phyloP scores from a whole-genome alignment of 2,329 filamentous ascomycete species.

The Arthrobotrys entomopaga region DNA sequence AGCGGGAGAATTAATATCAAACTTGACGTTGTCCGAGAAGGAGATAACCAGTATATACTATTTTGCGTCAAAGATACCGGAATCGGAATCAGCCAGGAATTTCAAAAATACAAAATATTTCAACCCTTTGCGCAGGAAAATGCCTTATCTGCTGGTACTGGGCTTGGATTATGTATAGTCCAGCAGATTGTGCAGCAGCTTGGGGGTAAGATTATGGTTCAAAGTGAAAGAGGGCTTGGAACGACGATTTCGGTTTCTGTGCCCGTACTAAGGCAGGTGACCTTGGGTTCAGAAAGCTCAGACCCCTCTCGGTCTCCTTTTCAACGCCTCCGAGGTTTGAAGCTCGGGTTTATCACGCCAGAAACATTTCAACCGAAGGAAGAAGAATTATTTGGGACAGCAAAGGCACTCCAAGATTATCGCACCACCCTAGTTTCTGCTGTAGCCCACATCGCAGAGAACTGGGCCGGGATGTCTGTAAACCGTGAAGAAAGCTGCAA shows the following conservation, averaged over 20 bases:
- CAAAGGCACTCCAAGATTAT: conserved; percentile 6
- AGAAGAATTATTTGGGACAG: conserved; percentile 5
- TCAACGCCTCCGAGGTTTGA: conserved; percentile 9
- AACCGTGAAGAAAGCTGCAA: not conserved
- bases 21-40: conserved; percentile 58
- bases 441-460: conserved; percentile 8
- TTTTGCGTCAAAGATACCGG: conserved; percentile 70
- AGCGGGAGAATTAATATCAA: conserved; percentile 66
- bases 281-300: not conserved
- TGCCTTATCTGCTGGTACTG: conserved; percentile 69
- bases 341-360: conserved; percentile 2
- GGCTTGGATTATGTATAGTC: conserved; percentile 74
- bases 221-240: conserved; percentile 62
- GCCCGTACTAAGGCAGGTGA: conserved; percentile 2
- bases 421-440: not conserved
- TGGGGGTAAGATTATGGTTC: conserved; percentile 69
- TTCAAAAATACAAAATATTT: conserved; percentile 70
- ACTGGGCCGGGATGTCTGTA: conserved; percentile 10
- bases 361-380: conserved; percentile 5
- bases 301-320: not conserved
- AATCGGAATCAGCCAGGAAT: conserved; percentile 72
- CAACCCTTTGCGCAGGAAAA: conserved; percentile 73
- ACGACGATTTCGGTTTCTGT: conserved; percentile 7
- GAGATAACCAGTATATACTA: not conserved
- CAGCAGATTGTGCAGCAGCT: conserved; percentile 70